These are phyloP conservation scores for Vigna mungo DNA, from an alignment of 306 rosid genomes.

Conservation along the genomic window DNA sequence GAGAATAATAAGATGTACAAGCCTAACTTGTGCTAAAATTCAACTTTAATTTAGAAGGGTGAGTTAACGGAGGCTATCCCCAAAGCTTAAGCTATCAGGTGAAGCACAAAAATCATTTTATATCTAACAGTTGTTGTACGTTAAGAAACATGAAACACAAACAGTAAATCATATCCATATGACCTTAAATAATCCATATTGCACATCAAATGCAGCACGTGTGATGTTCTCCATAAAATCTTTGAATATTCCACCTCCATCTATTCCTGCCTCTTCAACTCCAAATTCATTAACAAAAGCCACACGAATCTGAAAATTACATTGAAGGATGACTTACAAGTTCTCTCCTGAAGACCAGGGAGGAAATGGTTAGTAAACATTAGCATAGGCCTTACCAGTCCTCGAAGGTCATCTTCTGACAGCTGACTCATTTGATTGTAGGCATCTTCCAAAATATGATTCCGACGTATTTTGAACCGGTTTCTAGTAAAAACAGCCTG, in stretches of 20 bases:
- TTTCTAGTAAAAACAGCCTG: conserved; percentile 75
- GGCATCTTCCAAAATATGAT: conserved; percentile 96
- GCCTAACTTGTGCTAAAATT: background rate
- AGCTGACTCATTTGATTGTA: conserved; percentile 91
- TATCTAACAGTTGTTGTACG: background rate
- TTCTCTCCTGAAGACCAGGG: conserved; percentile 28
- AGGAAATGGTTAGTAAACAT: conserved; percentile 28
- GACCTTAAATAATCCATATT: conserved; percentile 97
- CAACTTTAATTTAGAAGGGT: background rate
- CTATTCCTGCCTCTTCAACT: conserved; percentile 99
- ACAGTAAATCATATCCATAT: conserved; percentile 34
- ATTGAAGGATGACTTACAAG: conserved; percentile 24
- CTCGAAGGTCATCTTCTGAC: conserved; percentile 96
- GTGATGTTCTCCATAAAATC: conserved; percentile 99
- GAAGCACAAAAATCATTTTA: background rate
- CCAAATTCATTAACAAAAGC: conserved; percentile 96
- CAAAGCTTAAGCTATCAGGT: conserved; percentile 12
- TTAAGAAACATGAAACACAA: conserved; percentile 24
- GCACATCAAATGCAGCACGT: conserved; percentile 98
- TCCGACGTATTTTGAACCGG: conserved; percentile 87
- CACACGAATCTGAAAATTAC: conserved; percentile 81
- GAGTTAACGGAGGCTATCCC: conserved; percentile 2
- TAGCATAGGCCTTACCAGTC: conserved; percentile 57
- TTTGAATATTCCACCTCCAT: conserved; percentile 98
- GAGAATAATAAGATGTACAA: background rate